These are phyloP conservation scores for Yarrowia sp. DNA, from an alignment of 805 yeast species.

Conservation along the genomic window DNA sequence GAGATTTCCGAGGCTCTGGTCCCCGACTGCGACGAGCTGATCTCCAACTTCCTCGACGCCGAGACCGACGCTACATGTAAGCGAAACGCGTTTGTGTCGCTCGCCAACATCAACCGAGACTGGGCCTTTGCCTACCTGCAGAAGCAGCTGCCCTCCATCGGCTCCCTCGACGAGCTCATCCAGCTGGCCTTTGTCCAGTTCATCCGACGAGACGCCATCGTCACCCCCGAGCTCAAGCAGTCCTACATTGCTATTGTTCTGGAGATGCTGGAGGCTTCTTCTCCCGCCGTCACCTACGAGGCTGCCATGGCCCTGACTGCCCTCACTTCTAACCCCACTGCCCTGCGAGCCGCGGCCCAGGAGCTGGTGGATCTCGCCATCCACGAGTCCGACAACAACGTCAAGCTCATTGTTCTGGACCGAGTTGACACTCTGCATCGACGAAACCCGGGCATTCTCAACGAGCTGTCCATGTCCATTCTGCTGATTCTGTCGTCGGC, in stretches of 20 bases:
- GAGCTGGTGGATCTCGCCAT: slow-evolving; percentile 86
- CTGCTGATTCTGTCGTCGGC: slow-evolving; percentile 82
- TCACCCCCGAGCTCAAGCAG: slow-evolving; percentile 60
- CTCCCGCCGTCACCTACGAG: slow-evolving; percentile 79
- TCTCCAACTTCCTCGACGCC: slow-evolving; percentile 65
- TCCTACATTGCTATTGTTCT: slow-evolving; percentile 71
- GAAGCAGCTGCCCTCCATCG: slow-evolving; percentile 58
- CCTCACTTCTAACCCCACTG: slow-evolving; percentile 55
- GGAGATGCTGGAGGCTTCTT: slow-evolving; percentile 67
- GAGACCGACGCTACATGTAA: slow-evolving; percentile 94
- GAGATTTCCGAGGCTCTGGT: slow-evolving; percentile 79
- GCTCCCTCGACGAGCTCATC: slow-evolving; percentile 71
- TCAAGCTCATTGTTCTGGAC: slow-evolving; percentile 87
- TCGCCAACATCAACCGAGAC: slow-evolving; percentile 78
- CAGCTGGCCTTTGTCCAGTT: slow-evolving; percentile 91
- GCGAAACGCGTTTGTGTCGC: slow-evolving; percentile 89
- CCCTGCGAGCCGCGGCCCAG: slow-evolving; percentile 73
- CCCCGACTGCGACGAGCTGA: slow-evolving; percentile 92
- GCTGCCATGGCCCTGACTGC: slow-evolving; percentile 79
- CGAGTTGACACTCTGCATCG: slow-evolving; percentile 74
- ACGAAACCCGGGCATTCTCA: slow-evolving; percentile 76
- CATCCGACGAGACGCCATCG: slow-evolving; percentile 74
- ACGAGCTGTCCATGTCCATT: slow-evolving; percentile 80
- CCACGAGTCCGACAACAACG: slow-evolving; percentile 92
- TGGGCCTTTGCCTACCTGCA: slow-evolving; percentile 81